Base-by-base conservation (phyloP, 371 early-diverging fungal genomes). In the Chytridium lagenaria region DNA sequence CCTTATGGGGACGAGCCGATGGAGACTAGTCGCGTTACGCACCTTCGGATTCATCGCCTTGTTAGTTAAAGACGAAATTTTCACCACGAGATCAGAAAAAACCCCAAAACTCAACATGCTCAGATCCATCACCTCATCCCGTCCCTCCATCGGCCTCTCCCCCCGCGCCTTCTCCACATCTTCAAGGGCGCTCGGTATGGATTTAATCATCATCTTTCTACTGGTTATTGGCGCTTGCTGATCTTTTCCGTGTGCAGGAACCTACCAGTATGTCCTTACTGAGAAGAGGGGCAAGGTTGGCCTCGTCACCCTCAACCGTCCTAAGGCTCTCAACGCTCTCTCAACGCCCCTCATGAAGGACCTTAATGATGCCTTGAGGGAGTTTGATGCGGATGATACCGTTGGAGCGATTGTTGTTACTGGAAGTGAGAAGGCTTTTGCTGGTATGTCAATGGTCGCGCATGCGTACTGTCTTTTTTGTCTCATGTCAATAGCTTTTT, bases 281-380 rank as follows among this genome's bases (percentile, higher is more conserved):
- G 93, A 93, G 80, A 89, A 87, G 34, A 87, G 89, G 59, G 97
- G 94, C 37, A 90, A 91, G 67, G 97, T 97, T 59, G 97, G 91
- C 31, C 70, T 98, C 50, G 89, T 97, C 61, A 93, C 94, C 10
- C 90, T 95, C 74, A 91, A 96, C 89, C 92, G 98, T 23, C 96
- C 96, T 76, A 95, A 96, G 88, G 96, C 96, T 49, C 88, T 98
- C 68, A 98, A 98, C 83, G 98, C 99, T n/a, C 90, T 98, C 69
- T 94, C 91, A 85, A 89, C 90, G 77, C 94, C 93, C 64, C 88
- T 98, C 65, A 93, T 97, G 81, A 80, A 85, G 59, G 99, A 98
- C 82, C 84, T 98, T 69, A 95, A 96, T 84, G 89, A 92, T 28
- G 95, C 92, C n/a, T 83, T 98, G 49, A 84, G 83, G 64, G 85